These are phyloP conservation scores for Metschnikowia drakensbergensis DNA, from an alignment of 805 yeast species.

Conservation along the genomic window DNA sequence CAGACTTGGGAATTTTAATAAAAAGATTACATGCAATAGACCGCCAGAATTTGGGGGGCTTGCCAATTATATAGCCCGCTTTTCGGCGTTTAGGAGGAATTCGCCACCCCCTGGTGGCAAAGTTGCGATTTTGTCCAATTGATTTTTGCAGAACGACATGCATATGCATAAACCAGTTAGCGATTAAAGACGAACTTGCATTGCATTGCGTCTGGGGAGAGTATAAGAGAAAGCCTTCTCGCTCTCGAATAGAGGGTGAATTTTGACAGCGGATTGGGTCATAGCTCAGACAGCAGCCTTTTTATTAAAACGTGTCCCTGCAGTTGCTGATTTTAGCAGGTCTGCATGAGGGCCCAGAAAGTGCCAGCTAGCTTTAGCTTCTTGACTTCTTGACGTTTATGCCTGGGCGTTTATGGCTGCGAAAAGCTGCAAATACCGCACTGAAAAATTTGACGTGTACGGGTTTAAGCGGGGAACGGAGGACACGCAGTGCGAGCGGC, in stretches of 20 bases:
- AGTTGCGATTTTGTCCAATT: neutral
- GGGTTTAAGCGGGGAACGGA: neutral
- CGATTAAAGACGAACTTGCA: neutral
- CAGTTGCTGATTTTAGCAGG: too few species aligned
- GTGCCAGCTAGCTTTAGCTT: too few species aligned
- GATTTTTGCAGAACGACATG: neutral
- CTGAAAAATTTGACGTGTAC: neutral
- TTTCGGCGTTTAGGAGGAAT: neutral
- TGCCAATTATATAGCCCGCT: neutral
- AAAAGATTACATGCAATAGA: too few species aligned
- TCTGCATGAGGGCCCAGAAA: too few species aligned
- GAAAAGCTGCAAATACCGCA: neutral
- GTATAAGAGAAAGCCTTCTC: neutral
- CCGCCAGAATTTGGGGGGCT: neutral
- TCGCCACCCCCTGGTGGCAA: neutral
- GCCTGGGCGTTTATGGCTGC: neutral
- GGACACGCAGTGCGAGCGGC: slow-evolving; percentile 1
- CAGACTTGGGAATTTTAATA: too few species aligned
- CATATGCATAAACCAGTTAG: neutral
- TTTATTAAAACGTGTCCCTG: neutral
- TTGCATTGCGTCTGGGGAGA: neutral
- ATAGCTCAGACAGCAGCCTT: too few species aligned
- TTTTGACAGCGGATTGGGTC: too few species aligned
- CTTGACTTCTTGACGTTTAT: too few species aligned
- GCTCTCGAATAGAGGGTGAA: too few species aligned